Percentiles rank a stretch among this genome's conserved stretches.
Evolutionary conservation across 305 asterid genomes (phyloP).

Genomic region (Rubia tinctorum): DNA sequence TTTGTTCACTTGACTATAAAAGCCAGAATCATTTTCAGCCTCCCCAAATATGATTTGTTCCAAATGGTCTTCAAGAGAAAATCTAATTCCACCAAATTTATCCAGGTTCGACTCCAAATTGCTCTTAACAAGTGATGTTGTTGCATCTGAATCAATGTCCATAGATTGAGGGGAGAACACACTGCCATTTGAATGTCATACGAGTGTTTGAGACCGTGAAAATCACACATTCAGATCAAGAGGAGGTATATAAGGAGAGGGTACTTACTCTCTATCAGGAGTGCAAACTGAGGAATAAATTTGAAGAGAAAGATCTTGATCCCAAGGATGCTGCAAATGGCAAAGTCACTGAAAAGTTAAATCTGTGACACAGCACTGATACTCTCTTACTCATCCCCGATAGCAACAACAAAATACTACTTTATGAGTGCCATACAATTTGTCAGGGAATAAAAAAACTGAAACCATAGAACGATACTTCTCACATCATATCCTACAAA

Average conservation of each 20-base stretch:
- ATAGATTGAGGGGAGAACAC: slow-evolving; percentile 39
- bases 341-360: background rate
- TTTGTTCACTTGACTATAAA: background rate
- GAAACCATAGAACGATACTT: background rate
- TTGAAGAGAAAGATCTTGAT: slow-evolving; percentile 35
- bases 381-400: background rate
- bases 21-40: slow-evolving; percentile 34
- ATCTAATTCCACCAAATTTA: slow-evolving; percentile 33
- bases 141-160: slow-evolving; percentile 26
- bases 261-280: slow-evolving; percentile 71
- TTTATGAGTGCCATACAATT: background rate
- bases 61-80: slow-evolving; percentile 50
- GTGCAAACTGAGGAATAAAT: slow-evolving; percentile 35
- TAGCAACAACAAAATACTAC: background rate
- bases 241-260: slow-evolving; percentile 4
- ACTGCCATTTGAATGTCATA: slow-evolving; percentile 40
- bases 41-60: slow-evolving; percentile 56
- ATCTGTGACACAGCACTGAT: background rate
- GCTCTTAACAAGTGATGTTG: slow-evolving; percentile 24
- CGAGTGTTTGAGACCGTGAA: background rate
- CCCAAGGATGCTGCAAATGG: slow-evolving; percentile 24
- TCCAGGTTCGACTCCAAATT: slow-evolving; percentile 34
- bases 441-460: background rate
- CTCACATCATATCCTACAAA: background rate
- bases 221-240: slow-evolving; percentile 6